These are phyloP conservation scores for Paecilomyces formosus DNA, from an alignment of 2,329 filamentous ascomycete genomes.

Conservation along the genomic window DNA sequence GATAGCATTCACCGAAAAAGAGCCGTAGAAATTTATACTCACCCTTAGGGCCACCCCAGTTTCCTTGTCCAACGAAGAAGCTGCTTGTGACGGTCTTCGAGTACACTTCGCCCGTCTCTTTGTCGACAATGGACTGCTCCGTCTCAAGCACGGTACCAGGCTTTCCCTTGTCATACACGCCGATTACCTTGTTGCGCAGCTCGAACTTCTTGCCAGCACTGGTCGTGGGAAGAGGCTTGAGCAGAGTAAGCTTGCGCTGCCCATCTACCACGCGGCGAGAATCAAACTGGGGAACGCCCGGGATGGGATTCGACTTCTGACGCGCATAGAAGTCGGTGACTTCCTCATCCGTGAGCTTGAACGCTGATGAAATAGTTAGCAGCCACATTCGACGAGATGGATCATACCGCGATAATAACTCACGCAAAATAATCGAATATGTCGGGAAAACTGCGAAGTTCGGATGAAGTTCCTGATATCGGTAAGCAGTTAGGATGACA, in stretches of 20 bases:
- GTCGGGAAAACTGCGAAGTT: slow-evolving; percentile 84
- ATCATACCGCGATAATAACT: slow-evolving; percentile 17
- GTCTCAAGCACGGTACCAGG: slow-evolving; percentile 74
- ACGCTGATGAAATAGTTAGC: slow-evolving; percentile 40
- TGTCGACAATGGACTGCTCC: slow-evolving; percentile 69
- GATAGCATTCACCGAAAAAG: background rate
- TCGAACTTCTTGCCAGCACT: slow-evolving; percentile 69
- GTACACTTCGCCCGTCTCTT: slow-evolving; percentile 61
- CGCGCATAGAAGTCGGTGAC: slow-evolving; percentile 78
- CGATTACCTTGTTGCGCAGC: slow-evolving; percentile 67
- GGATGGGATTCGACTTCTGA: slow-evolving; percentile 60
- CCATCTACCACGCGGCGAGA: slow-evolving; percentile 69
- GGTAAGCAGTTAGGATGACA: background rate
- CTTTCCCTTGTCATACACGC: slow-evolving; percentile 85
- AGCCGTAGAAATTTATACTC: slow-evolving; percentile 9
- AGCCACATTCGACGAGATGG: background rate
- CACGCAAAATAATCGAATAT: slow-evolving; percentile 73
- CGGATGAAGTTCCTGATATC: slow-evolving; percentile 71
- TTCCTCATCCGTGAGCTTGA: slow-evolving; percentile 70
- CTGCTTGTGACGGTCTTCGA: slow-evolving; percentile 59
- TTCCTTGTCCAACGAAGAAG: slow-evolving; percentile 75
- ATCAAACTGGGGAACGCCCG: slow-evolving; percentile 70
- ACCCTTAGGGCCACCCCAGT: slow-evolving; percentile 87
- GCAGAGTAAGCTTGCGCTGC: slow-evolving; percentile 70
- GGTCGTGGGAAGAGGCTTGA: slow-evolving; percentile 65